Base-by-base conservation (phyloP, 2,329 filamentous ascomycete genomes). In the Coleophoma cylindrospora region DNA sequence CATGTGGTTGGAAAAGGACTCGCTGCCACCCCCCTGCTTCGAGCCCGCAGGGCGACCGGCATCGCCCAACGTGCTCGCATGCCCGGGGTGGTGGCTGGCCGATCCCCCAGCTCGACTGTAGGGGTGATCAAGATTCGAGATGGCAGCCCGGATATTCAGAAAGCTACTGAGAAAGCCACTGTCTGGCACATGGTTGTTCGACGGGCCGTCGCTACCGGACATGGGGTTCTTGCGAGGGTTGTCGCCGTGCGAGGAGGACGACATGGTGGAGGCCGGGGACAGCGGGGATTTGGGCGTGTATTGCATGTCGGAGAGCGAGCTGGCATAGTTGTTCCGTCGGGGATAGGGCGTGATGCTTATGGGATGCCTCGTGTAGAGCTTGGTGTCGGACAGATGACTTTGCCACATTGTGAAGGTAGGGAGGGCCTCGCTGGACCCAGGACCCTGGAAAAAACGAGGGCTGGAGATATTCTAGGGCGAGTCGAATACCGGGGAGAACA, bases 81-180 rank as follows among this genome's bases (percentile, higher is more conserved):
- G 15, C 6, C 60, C 60, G 4, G 57, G 56, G 12, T 55, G 57
- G n/a, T 58, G 54, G 19, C 59, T 27, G 21, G 52, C 51, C 10
- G 50, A 50, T 9, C 54, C 61, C 21, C 59, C 59, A 1, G 57
- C 60, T 43, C 56, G 47, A 32, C 47, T 53, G 17, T 60, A 62
- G 14, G 57, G 54, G 5, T 46, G 45, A 43, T 61, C 60, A 15
- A 62, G 59, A 5, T 59, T 58, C 43, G 49, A 43, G 7, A 58
- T 52, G 47, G 46, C 6, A 19, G 57, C 61, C 27, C 50, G 57
- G 22, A 43, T 51, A 1, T 41, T 22, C 17, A 21, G 12, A 17
- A 41, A 41, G 14, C 40, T 19, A 21, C 11, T 14, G 10, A 17
- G 22, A 17, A 41, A 10, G 13, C 17, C 40, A 41, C 17, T 15